Base-by-base conservation (phyloP, 305 asterid genomes). In the Fraxinus floribunda region DNA sequence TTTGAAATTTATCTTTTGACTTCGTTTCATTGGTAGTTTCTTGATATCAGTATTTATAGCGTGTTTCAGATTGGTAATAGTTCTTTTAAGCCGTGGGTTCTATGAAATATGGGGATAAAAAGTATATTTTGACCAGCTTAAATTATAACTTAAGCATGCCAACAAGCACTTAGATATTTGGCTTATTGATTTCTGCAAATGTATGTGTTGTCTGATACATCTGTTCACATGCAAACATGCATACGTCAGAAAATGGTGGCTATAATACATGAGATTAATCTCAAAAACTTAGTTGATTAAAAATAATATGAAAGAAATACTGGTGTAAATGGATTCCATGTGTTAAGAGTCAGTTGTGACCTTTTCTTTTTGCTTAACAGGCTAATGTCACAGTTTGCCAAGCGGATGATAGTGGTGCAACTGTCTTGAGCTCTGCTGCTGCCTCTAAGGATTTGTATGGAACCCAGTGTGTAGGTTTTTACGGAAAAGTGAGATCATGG, bases 401-500 rank as follows among this genome's bases (percentile, higher is more conserved):
- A 91, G 93, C 97, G 44, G 99, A 97, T 84, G 97, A 93, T 83
- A 89, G 96, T 82, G 97, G 98, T 83, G 98, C 98, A 75, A 97
- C 98, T 86, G 89, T 94, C 85, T 86, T 97, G 88, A 91, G 97
- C 91, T 92, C 95, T 41, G 84, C 92, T 76, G 87, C 89, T 78
- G 94, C 99, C 76, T 93, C 95, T 78, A 97, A 88, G 90, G 97
- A 93, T 88, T 86, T 97, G 78, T 95, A 95, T 87, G 98, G 97
- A 84, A 94, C 98, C 83, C 97, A 97, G 46, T 90, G 89, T 81
- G 89, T 97, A 87, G 99, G 99, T 79, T 95, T 97, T 86, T 94
- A 94, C 81, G 99, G 99, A 78, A 97, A 92, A 89, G 90, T 97
- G 86, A 94, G 98, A 92, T 95, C 97, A 66, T 92, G 98, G 98